Evolutionary conservation across 129 eudicot species (phyloP).

Genomic region (Pulicaria dysenterica): DNA sequence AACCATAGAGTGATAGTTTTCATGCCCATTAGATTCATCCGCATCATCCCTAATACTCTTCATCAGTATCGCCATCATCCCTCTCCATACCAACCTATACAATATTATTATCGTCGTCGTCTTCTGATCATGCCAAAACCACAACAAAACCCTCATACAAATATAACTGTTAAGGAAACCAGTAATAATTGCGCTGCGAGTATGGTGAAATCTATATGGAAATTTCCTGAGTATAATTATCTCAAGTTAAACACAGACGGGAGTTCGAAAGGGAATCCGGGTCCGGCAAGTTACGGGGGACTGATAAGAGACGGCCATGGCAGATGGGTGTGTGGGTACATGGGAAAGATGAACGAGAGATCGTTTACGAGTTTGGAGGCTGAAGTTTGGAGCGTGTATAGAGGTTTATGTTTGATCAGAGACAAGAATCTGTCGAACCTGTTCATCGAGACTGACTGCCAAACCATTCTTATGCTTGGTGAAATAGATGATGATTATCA

Average conservation of each 20-base stretch:
- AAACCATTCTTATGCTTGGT: not conserved
- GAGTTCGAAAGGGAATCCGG: conserved; percentile 30
- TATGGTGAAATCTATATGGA: no score
- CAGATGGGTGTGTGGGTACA: conserved; percentile 28
- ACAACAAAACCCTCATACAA: no score
- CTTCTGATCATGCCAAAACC: no score
- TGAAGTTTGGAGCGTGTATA: conserved; percentile 4
- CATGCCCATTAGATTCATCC: no score
- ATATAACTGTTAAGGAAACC: no score
- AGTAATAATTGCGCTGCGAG: no score
- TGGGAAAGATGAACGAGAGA: conserved; percentile 24
- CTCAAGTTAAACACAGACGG: conserved; percentile 31
- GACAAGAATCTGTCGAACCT: not conserved
- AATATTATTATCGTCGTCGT: no score
- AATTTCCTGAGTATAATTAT: no score
- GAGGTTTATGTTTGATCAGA: conserved; percentile 13
- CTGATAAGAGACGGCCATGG: conserved; percentile 10
- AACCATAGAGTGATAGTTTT: no score
- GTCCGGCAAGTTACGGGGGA: conserved; percentile 27
- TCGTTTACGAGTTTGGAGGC: not conserved
- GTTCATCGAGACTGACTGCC: conserved; percentile 23
- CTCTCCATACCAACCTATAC: no score
- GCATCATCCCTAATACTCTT: no score
- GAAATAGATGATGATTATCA: not conserved
- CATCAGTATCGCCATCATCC: no score